Base-by-base conservation (phyloP, 2,329 filamentous ascomycete species). In the Nigrograna mackinnonii region DNA sequence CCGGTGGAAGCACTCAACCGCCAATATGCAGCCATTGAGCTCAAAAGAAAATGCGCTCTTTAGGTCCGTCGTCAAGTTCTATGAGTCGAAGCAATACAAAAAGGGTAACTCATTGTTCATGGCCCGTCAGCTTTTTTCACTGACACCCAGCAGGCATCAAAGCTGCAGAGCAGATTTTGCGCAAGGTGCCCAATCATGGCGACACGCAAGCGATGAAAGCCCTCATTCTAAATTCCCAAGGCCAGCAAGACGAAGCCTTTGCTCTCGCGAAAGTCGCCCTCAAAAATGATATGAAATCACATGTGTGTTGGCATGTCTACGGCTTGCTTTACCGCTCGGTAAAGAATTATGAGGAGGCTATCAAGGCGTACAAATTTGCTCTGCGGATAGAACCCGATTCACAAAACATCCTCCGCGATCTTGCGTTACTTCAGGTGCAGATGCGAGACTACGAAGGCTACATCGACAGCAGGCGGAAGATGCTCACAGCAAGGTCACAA, bases 131-230 rank as follows among this genome's bases (percentile, higher is more conserved):
- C 46, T 42, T 13, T 21, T 21, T n/a, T 39, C 22, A 38, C 57
- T 68, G 49, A 69, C 53, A 36, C 47, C 9, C 46, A 32, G 39
- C 47, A 83, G 92, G 92, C 68, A 79, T 99, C 66, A 99, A 97
- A 76, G 86, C 88, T 35, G 92, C 94, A 57, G 94, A 99, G 68
- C 89, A 96, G 73, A 96, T 99, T 67, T 84, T 99, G 55, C 89
- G 88, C 69, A 97, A 96, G 73, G 85, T 88, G 65, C 89, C 92
- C 31, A 94, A 90, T 62, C 94, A 99, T 86, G 95, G 91, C 65
- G 95, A 99, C 70, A 99, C 94, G 18, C 87, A 95, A 74, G 95
- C 94, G 41, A 99, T 99, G 94, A 99, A 99, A 76, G 92, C 94
- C 43, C 79, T 99, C 55, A 96, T 97, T 56, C 83, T 97, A 71